Evolutionary conservation across 768 basidiomycete species (phyloP).

Genomic region (Clathrus columnatus): DNA sequence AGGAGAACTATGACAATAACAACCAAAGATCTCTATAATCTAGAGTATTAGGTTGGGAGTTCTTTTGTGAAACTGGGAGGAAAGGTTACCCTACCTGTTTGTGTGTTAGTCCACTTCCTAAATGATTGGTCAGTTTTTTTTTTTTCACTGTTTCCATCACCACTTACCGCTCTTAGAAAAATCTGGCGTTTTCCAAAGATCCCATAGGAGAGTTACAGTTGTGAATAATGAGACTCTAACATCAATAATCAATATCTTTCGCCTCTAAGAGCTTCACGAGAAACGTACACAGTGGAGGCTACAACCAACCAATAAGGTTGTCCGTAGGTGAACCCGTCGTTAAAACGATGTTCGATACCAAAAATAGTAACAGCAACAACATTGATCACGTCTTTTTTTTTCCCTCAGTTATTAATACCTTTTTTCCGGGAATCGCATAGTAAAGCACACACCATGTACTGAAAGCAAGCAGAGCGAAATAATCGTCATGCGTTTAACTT

Average conservation of each 20-base stretch:
- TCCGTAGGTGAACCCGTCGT: constrained; percentile 63
- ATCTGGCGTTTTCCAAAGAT: constrained; percentile 48
- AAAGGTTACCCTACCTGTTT: constrained; percentile 50
- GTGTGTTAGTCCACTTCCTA: constrained; percentile 71
- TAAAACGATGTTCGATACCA: constrained; percentile 48
- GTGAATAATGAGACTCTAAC: constrained; percentile 60
- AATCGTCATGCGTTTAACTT: constrained; percentile 53
- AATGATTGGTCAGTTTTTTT: neutral
- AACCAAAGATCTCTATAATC: constrained; percentile 33
- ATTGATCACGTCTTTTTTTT: constrained; percentile 55
- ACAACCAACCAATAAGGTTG: constrained; percentile 20
- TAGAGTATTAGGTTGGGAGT: constrained; percentile 15
- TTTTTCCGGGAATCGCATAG: neutral
- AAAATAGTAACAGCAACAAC: constrained; percentile 50
- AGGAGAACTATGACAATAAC: constrained; percentile 71
- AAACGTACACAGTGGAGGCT: constrained; percentile 5
- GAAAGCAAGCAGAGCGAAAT: constrained; percentile 56
- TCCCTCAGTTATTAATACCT: neutral
- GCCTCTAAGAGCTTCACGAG: neutral
- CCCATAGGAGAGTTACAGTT: constrained; percentile 59
- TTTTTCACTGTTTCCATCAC: no score
- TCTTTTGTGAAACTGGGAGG: no score
- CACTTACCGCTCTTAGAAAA: constrained; percentile 57
- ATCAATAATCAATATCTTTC: constrained; percentile 34
- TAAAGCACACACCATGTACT: constrained; percentile 48